These are phyloP conservation scores for Gastrolobium bilobum DNA, from an alignment of 306 rosid species.

Conservation along the genomic window DNA sequence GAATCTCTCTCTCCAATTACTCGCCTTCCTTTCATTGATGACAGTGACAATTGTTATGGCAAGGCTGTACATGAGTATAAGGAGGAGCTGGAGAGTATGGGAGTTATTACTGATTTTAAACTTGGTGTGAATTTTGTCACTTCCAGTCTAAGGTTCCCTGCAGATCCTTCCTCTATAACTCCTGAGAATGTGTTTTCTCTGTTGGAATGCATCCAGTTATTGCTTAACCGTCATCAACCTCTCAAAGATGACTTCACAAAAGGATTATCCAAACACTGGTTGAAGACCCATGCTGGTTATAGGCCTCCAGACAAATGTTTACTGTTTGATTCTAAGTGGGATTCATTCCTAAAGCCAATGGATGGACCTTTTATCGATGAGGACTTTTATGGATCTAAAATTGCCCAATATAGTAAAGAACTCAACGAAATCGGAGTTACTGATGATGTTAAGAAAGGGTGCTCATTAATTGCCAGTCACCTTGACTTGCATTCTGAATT, in stretches of 20 bases:
- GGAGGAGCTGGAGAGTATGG: conserved; percentile 64
- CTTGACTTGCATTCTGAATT: conserved; percentile 47
- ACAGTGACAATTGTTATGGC: conserved; percentile 57
- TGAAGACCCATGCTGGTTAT: conserved; percentile 64
- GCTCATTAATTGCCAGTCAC: conserved; percentile 55
- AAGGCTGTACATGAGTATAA: conserved; percentile 46
- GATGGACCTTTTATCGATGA: conserved; percentile 76
- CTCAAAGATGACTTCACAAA: conserved; percentile 42
- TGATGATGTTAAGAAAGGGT: conserved; percentile 49
- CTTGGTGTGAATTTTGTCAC: conserved; percentile 60
- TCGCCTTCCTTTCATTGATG: conserved; percentile 69
- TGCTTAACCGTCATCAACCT: conserved; percentile 11
- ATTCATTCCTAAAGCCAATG: conserved; percentile 37
- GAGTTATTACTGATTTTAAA: conserved; percentile 57
- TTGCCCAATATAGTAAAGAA: conserved; percentile 52
- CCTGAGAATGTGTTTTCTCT: conserved; percentile 53
- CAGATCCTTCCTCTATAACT: conserved; percentile 48
- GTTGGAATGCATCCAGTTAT: conserved; percentile 58
- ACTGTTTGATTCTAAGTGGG: conserved; percentile 55
- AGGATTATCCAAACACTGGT: conserved; percentile 57
- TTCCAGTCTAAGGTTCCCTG: conserved; percentile 46
- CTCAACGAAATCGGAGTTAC: conserved; percentile 58
- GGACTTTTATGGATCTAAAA: conserved; percentile 55
- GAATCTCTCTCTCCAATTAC: conserved; percentile 58
- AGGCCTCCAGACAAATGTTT: conserved; percentile 60